A percentile compares a stretch with the other conserved stretches of the same genome.
Evolutionary conservation across 352 stramenopile species (phyloP).

Genomic region (Pythium vanterpoolii): DNA sequence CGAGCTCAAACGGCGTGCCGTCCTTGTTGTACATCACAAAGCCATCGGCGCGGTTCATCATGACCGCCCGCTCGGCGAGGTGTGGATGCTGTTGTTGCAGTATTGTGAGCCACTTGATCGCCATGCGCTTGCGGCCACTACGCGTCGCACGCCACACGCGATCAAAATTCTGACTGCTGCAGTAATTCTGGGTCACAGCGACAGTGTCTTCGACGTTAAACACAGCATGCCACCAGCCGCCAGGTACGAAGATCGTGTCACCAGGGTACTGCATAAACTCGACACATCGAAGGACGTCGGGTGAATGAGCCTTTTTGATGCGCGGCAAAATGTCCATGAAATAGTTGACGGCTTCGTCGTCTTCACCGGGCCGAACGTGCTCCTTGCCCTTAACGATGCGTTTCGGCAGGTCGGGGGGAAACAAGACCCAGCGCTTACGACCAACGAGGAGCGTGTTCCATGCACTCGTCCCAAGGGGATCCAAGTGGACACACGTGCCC

Average conservation of each 20-base stretch:
- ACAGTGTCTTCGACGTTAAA: slow-evolving; percentile 91
- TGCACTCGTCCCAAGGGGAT: slow-evolving; percentile 94
- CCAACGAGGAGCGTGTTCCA: slow-evolving; percentile 96
- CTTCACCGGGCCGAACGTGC: slow-evolving; percentile 83
- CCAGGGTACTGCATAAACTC: slow-evolving; percentile 90
- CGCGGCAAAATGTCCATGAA: slow-evolving; percentile 90
- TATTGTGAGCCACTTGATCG: slow-evolving; percentile 90
- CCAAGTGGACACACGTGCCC: slow-evolving; percentile 93
- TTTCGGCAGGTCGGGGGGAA: slow-evolving; percentile 87
- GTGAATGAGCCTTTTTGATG: slow-evolving; percentile 72
- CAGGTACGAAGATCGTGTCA: slow-evolving; percentile 92
- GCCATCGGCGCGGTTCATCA: slow-evolving; percentile 86
- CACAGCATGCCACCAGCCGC: slow-evolving; percentile 93
- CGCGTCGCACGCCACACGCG: slow-evolving; percentile 88
- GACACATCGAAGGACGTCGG: slow-evolving; percentile 62
- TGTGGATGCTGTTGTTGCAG: slow-evolving; percentile 82
- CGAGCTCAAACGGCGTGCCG: slow-evolving; percentile 12
- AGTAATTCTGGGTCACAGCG: slow-evolving; percentile 94
- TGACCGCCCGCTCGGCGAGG: slow-evolving; percentile 67
- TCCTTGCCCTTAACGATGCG: slow-evolving; percentile 72
- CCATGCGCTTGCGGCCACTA: slow-evolving; percentile 92
- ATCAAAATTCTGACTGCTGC: slow-evolving; percentile 87
- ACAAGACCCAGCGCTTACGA: slow-evolving; percentile 97
- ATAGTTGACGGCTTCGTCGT: slow-evolving; percentile 93
- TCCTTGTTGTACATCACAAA: slow-evolving; percentile 81